Conservation (phyloP, 1,139 yeast species). For the Lodderomyces pseudojiufengensis region DNA sequence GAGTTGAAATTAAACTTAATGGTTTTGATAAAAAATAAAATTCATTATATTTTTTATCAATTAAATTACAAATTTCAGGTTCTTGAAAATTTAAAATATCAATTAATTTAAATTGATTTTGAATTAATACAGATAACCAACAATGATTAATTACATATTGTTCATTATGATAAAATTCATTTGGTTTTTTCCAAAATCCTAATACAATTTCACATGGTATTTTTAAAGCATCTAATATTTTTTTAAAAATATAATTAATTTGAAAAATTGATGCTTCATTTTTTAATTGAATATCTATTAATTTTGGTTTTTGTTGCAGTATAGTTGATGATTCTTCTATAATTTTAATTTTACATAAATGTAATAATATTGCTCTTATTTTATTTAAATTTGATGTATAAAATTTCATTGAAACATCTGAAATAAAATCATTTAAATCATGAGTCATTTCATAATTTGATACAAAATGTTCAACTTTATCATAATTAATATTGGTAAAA, state of each 20-base stretch:
- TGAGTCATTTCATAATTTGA: slow-evolving; percentile 24
- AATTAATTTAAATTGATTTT: slow-evolving; percentile 74
- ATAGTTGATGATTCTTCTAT: slow-evolving; percentile 38
- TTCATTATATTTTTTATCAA: slow-evolving; percentile 32
- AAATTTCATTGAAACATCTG: slow-evolving; percentile 45
- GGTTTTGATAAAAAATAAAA: slow-evolving; percentile 82
- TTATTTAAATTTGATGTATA: slow-evolving; percentile 32
- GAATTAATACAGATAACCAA: slow-evolving; percentile 78
- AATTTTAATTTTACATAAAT: slow-evolving; percentile 37
- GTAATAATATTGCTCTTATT: slow-evolving; percentile 37
- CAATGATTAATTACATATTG: slow-evolving; percentile 70
- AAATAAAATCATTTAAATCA: slow-evolving; percentile 43
- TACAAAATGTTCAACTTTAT: slow-evolving; percentile 34
- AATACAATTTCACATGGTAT: slow-evolving; percentile 72
- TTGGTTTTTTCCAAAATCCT: slow-evolving; percentile 83
- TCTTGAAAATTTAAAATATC: slow-evolving; percentile 48
- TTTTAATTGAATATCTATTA: slow-evolving; percentile 32
- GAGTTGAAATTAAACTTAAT: slow-evolving; percentile 70
- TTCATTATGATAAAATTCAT: slow-evolving; percentile 50
- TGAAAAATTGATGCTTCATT: slow-evolving; percentile 63
- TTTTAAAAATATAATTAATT: slow-evolving; percentile 70
- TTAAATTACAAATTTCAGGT: slow-evolving; percentile 36
- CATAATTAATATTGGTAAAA: slow-evolving; percentile 13
- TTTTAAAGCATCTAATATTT: slow-evolving; percentile 66
- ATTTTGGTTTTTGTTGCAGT: slow-evolving; percentile 40